Evolutionary conservation across 495 filamentous ascomycete species (phyloP).

Genomic region (Staphylotrichum longicolle): DNA sequence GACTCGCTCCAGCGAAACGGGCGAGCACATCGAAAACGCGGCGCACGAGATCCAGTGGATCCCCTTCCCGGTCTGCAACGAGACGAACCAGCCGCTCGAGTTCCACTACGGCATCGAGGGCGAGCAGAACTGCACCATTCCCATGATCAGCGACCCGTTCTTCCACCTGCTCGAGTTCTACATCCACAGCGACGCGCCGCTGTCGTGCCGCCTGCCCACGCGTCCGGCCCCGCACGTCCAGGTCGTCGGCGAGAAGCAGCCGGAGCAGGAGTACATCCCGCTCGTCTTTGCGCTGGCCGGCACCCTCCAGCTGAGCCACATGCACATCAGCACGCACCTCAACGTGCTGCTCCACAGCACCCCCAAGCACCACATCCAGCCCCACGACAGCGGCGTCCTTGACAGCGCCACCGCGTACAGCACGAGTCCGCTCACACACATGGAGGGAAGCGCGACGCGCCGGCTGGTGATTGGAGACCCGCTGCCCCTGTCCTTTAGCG

Average conservation of each 20-base stretch:
- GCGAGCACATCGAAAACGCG: constrained; percentile 74
- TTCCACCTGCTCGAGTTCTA: constrained; percentile 99
- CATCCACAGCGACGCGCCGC: constrained; percentile 91
- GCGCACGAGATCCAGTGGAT: constrained; percentile 87
- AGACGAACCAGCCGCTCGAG: constrained; percentile 76
- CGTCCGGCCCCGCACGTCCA: constrained; percentile 58
- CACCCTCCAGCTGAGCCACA: constrained; percentile 80
- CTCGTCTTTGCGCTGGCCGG: constrained; percentile 83
- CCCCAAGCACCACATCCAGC: constrained; percentile 53
- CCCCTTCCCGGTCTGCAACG: constrained; percentile 88
- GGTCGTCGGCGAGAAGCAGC: constrained; percentile 44
- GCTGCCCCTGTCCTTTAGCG: constrained; percentile 73
- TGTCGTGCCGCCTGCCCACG: constrained; percentile 87
- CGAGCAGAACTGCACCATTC: constrained; percentile 90
- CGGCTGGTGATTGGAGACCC: constrained; percentile 85
- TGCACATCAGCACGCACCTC: constrained; percentile 85
- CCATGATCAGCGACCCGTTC: constrained; percentile 78
- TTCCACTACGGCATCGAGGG: constrained; percentile 80
- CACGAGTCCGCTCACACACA: constrained; percentile 65
- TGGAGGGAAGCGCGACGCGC: constrained; percentile 48
- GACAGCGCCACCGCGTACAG: constrained; percentile 84
- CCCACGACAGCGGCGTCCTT: constrained; percentile 65
- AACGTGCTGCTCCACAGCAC: constrained; percentile 83
- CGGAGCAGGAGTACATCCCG: constrained; percentile 55
- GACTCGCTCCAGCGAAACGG: constrained; percentile 51